These are phyloP conservation scores for Xylaria sp. DNA, from an alignment of 2,329 filamentous ascomycete species.

Conservation along the genomic window DNA sequence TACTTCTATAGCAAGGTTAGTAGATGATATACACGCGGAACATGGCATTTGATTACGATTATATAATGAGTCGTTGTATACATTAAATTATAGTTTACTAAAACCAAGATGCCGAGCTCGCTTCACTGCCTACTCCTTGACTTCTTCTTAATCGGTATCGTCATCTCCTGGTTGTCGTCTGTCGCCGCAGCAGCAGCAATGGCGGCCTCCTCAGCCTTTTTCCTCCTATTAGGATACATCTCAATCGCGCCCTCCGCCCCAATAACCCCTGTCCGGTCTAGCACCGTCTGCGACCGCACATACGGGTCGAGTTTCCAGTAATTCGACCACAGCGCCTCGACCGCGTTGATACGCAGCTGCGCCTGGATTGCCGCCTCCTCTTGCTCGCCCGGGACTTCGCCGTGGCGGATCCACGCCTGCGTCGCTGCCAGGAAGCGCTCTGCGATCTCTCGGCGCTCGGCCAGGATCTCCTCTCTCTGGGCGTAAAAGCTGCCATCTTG, in stretches of 20 bases:
- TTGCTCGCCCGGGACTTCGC: conserved; percentile 45
- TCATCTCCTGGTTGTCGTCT: background rate
- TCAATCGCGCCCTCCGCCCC: conserved; percentile 67
- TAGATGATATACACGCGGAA: background rate
- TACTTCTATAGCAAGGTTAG: too few species aligned
- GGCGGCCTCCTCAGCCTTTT: too few species aligned
- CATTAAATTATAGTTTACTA: too few species aligned
- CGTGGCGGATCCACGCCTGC: conserved; percentile 67
- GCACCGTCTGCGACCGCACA: conserved; percentile 77
- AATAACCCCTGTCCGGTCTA: conserved; percentile 79
- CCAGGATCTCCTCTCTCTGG: conserved; percentile 65
- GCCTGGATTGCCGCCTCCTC: conserved; percentile 54
- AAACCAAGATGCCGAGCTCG: too few species aligned
- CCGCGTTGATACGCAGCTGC: conserved; percentile 63
- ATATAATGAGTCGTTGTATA: too few species aligned
- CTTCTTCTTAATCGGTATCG: background rate
- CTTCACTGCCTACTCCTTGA: too few species aligned
- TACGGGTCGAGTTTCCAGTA: conserved; percentile 92
- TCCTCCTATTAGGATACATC: conserved; percentile 24
- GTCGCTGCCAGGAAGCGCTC: conserved; percentile 74
- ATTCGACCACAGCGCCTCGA: conserved; percentile 66
- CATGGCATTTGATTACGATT: too few species aligned
- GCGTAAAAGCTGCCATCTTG: conserved; percentile 59
- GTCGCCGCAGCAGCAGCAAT: too few species aligned
- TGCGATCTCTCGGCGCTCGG: conserved; percentile 65